Evolutionary conservation across 2,329 filamentous ascomycete genomes (phyloP).

Genomic region (Nannizzia gypsea): DNA sequence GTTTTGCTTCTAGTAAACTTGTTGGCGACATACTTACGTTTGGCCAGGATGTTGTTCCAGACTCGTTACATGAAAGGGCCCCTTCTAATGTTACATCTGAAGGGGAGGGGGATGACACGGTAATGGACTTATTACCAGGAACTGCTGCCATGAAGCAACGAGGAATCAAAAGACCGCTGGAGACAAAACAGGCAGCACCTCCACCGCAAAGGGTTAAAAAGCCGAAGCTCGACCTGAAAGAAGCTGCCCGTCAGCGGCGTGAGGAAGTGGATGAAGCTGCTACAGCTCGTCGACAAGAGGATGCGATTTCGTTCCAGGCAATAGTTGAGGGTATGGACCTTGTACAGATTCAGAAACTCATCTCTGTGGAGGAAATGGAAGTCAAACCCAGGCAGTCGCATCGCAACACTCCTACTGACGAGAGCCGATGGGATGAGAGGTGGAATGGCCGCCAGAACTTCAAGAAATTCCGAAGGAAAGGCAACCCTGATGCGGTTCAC

Average conservation of each 20-base stretch:
- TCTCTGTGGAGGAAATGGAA: constrained; percentile 65
- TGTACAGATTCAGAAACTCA: constrained; percentile 58
- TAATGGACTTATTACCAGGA: constrained; percentile 64
- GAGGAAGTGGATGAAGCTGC: constrained; percentile 43
- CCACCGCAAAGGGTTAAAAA: constrained; percentile 32
- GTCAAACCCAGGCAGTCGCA: constrained; percentile 32
- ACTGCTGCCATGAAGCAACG: constrained; percentile 69
- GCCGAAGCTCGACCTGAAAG: constrained; percentile 57
- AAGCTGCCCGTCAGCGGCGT: constrained; percentile 45
- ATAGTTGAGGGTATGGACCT: constrained; percentile 56
- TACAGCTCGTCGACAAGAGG: constrained; percentile 48
- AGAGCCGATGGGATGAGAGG: constrained; percentile 65
- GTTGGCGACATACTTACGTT: constrained; percentile 4
- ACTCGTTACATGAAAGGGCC: constrained; percentile 16
- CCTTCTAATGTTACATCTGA: constrained; percentile 17
- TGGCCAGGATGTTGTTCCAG: not conserved
- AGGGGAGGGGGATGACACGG: constrained; percentile 42
- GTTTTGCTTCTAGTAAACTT: not conserved
- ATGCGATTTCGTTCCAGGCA: constrained; percentile 51
- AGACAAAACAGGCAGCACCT: constrained; percentile 16
- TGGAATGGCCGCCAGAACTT: constrained; percentile 98
- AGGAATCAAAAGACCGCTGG: constrained; percentile 44
- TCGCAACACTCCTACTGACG: constrained; percentile 27
- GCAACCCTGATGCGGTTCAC: constrained; percentile 28
- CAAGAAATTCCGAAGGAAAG: constrained; percentile 57